Evolutionary conservation across 768 basidiomycete species (phyloP).

Genomic region (Tricholoma hemisulphureum): DNA sequence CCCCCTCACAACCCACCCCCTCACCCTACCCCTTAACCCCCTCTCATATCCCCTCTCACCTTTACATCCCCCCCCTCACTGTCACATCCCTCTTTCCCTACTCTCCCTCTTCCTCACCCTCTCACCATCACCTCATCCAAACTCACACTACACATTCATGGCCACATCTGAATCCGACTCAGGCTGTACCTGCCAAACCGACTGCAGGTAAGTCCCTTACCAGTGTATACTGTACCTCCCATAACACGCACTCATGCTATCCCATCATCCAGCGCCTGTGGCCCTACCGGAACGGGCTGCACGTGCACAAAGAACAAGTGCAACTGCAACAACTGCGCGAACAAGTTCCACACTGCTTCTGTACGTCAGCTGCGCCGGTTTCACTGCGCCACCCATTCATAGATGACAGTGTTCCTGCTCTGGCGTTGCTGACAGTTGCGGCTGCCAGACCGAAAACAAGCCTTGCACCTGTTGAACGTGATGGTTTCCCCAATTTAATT

Average conservation of each 20-base stretch:
- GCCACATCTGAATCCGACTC: too few relatives aligned
- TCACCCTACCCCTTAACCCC: too few relatives aligned
- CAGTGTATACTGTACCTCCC: too few relatives aligned
- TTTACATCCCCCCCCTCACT: too few relatives aligned
- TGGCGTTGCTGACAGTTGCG: slow-evolving; percentile 25
- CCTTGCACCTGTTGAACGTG: slow-evolving; percentile 31
- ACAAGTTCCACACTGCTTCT: slow-evolving; percentile 38
- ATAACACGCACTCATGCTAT: neutral
- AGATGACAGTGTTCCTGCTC: slow-evolving; percentile 33
- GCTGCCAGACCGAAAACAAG: slow-evolving; percentile 30
- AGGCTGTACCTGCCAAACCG: slow-evolving; percentile 32
- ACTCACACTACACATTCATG: too few relatives aligned
- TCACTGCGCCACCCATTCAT: neutral
- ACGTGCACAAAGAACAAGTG: slow-evolving; percentile 36
- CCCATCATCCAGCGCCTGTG: slow-evolving; percentile 30
- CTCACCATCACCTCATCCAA: too few relatives aligned
- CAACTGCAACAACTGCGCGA: slow-evolving; percentile 34
- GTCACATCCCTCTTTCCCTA: too few relatives aligned
- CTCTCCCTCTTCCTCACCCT: too few relatives aligned
- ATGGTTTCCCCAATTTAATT: too few relatives aligned
- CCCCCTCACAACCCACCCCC: too few relatives aligned
- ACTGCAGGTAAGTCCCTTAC: slow-evolving; percentile 24
- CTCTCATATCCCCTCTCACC: too few relatives aligned
- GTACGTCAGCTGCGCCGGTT: slow-evolving; percentile 16
- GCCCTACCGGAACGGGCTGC: slow-evolving; percentile 37